These are phyloP conservation scores for Bassia scoparia DNA, from an alignment of 148 eudicot species.

Conservation along the genomic window DNA sequence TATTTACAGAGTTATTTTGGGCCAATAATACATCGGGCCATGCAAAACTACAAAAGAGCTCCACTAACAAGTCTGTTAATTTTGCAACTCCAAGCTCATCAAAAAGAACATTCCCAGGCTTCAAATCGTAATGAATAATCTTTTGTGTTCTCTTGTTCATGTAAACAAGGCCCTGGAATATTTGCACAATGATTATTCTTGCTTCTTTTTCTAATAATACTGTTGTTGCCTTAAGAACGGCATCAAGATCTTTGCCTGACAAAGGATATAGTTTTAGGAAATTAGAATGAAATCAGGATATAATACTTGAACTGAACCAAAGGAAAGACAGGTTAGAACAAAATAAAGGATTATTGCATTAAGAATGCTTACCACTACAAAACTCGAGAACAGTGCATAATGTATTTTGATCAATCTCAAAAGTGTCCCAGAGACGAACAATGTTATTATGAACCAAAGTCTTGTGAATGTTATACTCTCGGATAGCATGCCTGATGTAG, in stretches of 20 bases:
- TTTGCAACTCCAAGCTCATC: conserved; percentile 93
- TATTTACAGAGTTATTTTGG: no score
- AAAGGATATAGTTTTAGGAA: not conserved
- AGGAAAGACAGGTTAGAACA: conserved; percentile 5
- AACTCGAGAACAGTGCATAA: conserved; percentile 93
- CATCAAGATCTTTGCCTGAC: conserved; percentile 99
- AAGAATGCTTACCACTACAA: conserved; percentile 66
- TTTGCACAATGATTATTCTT: conserved; percentile 85
- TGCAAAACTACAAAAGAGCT: no score
- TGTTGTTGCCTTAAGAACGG: conserved; percentile 86
- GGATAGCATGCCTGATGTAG: conserved; percentile 91
- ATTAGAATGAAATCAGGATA: not conserved
- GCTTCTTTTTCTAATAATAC: conserved; percentile 89
- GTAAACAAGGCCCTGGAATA: conserved; percentile 93
- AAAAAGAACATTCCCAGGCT: conserved; percentile 97
- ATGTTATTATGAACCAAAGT: conserved; percentile 87
- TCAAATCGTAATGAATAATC: conserved; percentile 93
- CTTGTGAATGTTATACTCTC: conserved; percentile 98
- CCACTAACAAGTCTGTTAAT: conserved; percentile 92
- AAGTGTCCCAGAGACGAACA: conserved; percentile 97
- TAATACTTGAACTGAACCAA: not conserved
- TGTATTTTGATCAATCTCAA: conserved; percentile 94
- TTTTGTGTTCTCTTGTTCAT: conserved; percentile 85
- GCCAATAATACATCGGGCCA: no score
- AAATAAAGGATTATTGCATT: not conserved